Evolutionary conservation across 306 rosid genomes (phyloP), one percentile per base, ranked within the genome.

Genomic region (Cicer arietinum): DNA sequence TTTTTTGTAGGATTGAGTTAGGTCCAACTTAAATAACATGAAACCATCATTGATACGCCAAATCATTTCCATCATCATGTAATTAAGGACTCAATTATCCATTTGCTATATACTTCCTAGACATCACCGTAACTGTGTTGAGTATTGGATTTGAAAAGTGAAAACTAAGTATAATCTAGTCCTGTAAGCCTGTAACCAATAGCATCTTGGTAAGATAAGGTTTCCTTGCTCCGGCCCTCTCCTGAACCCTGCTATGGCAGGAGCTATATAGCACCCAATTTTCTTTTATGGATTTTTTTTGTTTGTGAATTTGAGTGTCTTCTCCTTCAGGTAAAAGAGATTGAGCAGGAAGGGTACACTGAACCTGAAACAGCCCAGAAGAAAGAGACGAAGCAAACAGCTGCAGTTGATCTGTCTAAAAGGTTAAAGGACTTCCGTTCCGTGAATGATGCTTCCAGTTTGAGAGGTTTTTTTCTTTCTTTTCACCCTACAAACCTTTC

Each of bases 381-480:
- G 64, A 90, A 92, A 81, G 96, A 90, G 42, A 61, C 84, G 42
- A 89, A 87, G 86, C 96, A 88, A 74, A 90, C 90, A 52, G 91
- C 94, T 73, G 99, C 98, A 2, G 91, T 86, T 80, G 98, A 83
- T 88, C 88, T 95, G 80, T 95, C 99, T 25, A 95, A 95, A 83
- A 88, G 98, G 79, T 82, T 95, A 66, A 89, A 92, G 86, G 97
- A 95, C 83, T 81, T 92, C 35, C 99, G 85, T 30, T 77, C 96
- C 45, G 11, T 86, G 45, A 95, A 92, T 75, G 99, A 95, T 84
- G 98, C 95, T 75, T 53, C 86, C 85, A 92, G 98, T 79, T 10
- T 95, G 82, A 92, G 86, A 92, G 98, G 99, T 95, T 46, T 53
- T 48, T 54, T 59, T 14, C 16, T 14, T 48, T 46, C 75, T 37